Conservation (phyloP, 2,329 filamentous ascomycete genomes). For the Ophiostoma ulmi region DNA sequence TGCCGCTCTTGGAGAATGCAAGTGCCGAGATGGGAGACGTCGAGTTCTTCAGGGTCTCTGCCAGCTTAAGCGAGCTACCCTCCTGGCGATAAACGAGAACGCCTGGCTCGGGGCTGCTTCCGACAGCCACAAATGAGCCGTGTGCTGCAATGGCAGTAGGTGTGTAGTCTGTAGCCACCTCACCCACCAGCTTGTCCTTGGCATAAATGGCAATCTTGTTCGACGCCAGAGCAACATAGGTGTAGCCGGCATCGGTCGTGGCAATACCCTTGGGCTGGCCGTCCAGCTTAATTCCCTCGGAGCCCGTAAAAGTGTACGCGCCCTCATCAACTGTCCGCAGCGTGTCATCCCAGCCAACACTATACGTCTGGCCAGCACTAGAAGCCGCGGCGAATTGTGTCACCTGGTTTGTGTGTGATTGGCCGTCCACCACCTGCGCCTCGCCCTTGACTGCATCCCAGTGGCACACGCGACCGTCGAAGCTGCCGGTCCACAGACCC, state of each 20-base stretch:
- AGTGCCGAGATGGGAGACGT: slow-evolving; percentile 70
- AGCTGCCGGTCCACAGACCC: slow-evolving; percentile 83
- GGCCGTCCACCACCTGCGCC: slow-evolving; percentile 69
- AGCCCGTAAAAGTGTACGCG: slow-evolving; percentile 69
- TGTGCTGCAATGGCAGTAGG: slow-evolving; percentile 68
- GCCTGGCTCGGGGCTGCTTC: slow-evolving; percentile 59
- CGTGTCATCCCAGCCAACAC: slow-evolving; percentile 90
- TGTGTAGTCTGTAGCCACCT: slow-evolving; percentile 52
- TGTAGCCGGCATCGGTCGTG: slow-evolving; percentile 43
- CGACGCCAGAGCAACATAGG: slow-evolving; percentile 54
- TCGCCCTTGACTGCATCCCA: slow-evolving; percentile 73
- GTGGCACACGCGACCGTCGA: slow-evolving; percentile 77
- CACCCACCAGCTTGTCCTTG: slow-evolving; percentile 56
- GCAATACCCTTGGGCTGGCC: slow-evolving; percentile 76
- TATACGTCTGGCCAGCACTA: slow-evolving; percentile 63
- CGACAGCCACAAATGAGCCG: slow-evolving; percentile 66
- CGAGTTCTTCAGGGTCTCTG: slow-evolving; percentile 59
- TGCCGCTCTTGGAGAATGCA: slow-evolving; percentile 76
- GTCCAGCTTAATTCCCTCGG: slow-evolving; percentile 54
- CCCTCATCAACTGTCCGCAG: slow-evolving; percentile 72
- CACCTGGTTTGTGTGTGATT: slow-evolving; percentile 80
- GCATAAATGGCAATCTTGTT: slow-evolving; percentile 49
- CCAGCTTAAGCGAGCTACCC: slow-evolving; percentile 50
- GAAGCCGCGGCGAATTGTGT: slow-evolving; percentile 65
- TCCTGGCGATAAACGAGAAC: slow-evolving; percentile 68